Conservation (phyloP, 768 basidiomycete genomes). For the Fistulinella prunicolor region DNA sequence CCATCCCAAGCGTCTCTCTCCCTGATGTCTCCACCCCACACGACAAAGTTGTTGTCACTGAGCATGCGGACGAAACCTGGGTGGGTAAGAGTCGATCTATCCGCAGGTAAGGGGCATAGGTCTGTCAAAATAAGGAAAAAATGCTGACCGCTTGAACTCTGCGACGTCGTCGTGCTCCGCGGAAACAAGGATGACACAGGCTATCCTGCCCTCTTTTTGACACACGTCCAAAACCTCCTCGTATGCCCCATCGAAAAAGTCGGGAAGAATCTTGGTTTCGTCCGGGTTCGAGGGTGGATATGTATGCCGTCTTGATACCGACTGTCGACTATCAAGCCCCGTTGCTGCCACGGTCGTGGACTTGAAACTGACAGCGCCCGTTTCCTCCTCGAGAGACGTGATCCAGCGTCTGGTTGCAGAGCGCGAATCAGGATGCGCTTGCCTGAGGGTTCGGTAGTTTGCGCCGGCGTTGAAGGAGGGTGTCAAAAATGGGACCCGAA, state of each 20-base stretch:
- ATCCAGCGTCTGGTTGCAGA: conserved; percentile 74
- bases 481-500: conserved; percentile 67
- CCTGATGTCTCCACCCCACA: conserved; percentile 92
- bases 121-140: not conserved
- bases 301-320: conserved; percentile 35
- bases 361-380: conserved; percentile 65
- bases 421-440: conserved; percentile 38
- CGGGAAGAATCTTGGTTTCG: conserved; percentile 59
- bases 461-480: conserved; percentile 47
- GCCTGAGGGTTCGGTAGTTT: conserved; percentile 38
- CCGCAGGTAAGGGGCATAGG: not conserved
- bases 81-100: conserved; percentile 74
- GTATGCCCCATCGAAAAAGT: conserved; percentile 79
- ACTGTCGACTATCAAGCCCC: conserved; percentile 43
- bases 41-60: conserved; percentile 69
- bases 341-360: conserved; percentile 34
- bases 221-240: conserved; percentile 72
- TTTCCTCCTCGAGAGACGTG: conserved; percentile 79
- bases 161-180: conserved; percentile 88
- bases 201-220: conserved; percentile 68
- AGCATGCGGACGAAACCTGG: conserved; percentile 64
- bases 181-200: conserved; percentile 80
- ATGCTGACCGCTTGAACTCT: conserved; percentile 75
- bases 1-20: conserved; percentile 81
- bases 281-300: conserved; percentile 31